Evolutionary conservation across 2,329 filamentous ascomycete species (phyloP), one percentile per base, ranked within the genome.

Genomic region (Cadophora sp.): DNA sequence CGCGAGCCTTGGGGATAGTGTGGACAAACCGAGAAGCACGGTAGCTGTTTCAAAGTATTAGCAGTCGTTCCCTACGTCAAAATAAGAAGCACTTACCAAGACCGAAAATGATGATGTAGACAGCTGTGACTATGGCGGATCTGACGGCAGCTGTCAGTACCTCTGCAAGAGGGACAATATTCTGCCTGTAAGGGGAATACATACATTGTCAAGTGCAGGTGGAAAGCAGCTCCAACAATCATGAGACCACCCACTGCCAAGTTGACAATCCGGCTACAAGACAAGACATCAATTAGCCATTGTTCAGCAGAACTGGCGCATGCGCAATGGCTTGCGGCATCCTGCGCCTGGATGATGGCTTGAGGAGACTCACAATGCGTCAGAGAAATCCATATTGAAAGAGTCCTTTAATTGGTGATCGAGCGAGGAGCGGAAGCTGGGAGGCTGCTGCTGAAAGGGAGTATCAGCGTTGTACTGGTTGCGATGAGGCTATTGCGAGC

Each of bases 61-160:
- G 73, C 62, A 71, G 30, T 36, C 8, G 27, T 36, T 45, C 41
- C 9, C n/a, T 30, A 47, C 48, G 6, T 13, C 14, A 18, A 9
- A 11, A 61, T 11, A 51, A 6, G 47, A 50, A 41, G 30, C 30
- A 74, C 89, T 76, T 85, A 94, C 91, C 87, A 68, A 94, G 85
- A 79, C 96, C 96, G 77, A 99, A 99, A 71, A 97, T 81, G 71
- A 97, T 93, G 75, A 97, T 88, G 80, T 98, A 99, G 73, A 88
- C 82, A 66, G 93, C 94, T 70, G 97, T 83, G 73, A 99, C 89
- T 76, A 96, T 85, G 73, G 85, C 82, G 77, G 91, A 87, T 74
- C 90, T 92, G 76, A 70, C 68, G 18, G 13, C 39, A 43, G 2
- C n/a, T 56, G n/a, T 66, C 55, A 70, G 60, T 67, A 78, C 74